Evolutionary conservation across 2,329 filamentous ascomycete species (phyloP), one percentile per base, ranked within the genome.

Genomic region (Aspergillus persii): DNA sequence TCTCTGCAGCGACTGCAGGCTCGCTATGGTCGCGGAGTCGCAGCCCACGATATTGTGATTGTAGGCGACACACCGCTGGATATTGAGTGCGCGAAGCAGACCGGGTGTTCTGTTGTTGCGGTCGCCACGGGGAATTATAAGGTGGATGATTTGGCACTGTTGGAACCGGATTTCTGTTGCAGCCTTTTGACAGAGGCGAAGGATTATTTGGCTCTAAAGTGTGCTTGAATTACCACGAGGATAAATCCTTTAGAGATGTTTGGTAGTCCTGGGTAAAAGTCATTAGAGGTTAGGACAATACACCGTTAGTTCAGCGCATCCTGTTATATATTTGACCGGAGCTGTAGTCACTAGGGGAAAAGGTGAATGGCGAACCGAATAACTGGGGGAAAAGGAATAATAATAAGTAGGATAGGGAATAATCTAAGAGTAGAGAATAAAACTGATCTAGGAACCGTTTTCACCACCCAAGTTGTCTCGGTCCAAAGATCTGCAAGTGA

Each of bases 401-500:
- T 6, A 41, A 41, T n/a, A 5, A 41, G 11, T 15, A 39, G 1
- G 5, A 41, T 12, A 41, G 12, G 11, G 36, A 41, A n/a, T n/a
- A 12, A 4, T 6, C 6, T 41, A 6, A 41, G 36, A 15, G 5
- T 2, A 2, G 7, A n/a, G n/a, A 41, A 15, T 12, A n/a, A n/a
- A 5, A 6, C 6, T 5, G 15, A n/a, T 15, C 15, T 41, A 41
- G 12, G 11, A 3, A 36, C 15, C 33, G 11, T 41, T 41, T n/a
- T 41, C 36, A 41, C 15, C 36, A n/a, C 15, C 36, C n/a, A 5
- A n/a, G 36, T 41, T 41, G 36, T 41, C 36, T 41, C 18, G 18
- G 8, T 47, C 44, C 12, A 65, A 53, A 15, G 54, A 61, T 12
- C 63, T 62, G 15, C 58, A 61, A 50, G 65, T 67, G 26, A 73